Percentiles rank a stretch among this genome's conserved stretches.
These are phyloP conservation scores for Backusella westeae DNA, from an alignment of 192 early-diverging fungal species.

Conservation along the genomic window DNA sequence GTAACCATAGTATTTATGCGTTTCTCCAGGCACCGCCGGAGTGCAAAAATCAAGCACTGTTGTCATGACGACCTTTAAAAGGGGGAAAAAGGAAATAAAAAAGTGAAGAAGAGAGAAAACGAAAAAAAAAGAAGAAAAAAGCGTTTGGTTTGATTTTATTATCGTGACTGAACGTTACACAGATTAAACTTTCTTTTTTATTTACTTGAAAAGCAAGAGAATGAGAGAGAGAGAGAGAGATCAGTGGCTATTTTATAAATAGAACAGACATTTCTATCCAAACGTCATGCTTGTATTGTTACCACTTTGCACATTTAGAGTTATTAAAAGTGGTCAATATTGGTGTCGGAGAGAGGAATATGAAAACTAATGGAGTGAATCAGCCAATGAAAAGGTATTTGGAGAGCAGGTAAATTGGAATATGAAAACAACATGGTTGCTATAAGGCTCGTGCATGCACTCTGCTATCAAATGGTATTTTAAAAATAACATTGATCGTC, in stretches of 20 bases:
- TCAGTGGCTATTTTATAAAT: not conserved
- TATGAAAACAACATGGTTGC: too few species aligned
- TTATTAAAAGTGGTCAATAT: too few species aligned
- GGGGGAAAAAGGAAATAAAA: not conserved
- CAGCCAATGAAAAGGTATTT: too few species aligned
- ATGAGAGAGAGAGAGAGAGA: not conserved
- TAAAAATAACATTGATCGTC: too few species aligned
- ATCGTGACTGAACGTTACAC: not conserved
- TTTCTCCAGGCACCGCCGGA: conserved; percentile 57
- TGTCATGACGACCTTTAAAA: not conserved
- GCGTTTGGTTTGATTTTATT: not conserved
- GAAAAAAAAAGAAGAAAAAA: not conserved
- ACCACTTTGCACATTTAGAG: not conserved
- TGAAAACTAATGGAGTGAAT: too few species aligned
- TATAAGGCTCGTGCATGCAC: too few species aligned
- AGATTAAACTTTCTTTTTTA: not conserved
- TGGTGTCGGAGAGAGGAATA: too few species aligned
- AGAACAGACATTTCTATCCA: not conserved
- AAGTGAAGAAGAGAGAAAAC: not conserved
- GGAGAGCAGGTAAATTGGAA: too few species aligned
- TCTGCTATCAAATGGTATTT: too few species aligned
- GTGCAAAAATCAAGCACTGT: conserved; percentile 45
- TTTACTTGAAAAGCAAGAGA: not conserved
- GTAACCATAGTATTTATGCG: conserved; percentile 56
- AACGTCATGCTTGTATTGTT: not conserved